Percentiles rank a stretch among this genome's conserved stretches.
These are phyloP conservation scores for Tephrocybe sp. DNA, from an alignment of 768 basidiomycete genomes.

Conservation along the genomic window DNA sequence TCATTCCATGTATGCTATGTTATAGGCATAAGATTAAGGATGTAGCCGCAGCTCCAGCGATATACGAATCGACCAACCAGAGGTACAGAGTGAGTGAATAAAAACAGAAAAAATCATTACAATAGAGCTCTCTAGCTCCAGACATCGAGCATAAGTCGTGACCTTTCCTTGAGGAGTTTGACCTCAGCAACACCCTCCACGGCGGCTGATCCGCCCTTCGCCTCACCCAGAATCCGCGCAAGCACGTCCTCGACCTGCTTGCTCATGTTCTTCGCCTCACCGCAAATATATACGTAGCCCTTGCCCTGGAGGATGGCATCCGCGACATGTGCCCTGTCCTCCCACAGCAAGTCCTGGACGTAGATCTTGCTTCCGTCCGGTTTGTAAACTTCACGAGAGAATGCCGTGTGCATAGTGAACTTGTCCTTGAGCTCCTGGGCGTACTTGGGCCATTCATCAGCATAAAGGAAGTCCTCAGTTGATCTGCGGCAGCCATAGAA, in stretches of 20 bases:
- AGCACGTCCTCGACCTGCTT: constrained; percentile 93
- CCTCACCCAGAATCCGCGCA: constrained; percentile 82
- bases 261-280: constrained; percentile 96
- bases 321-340: constrained; percentile 79
- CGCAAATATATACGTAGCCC: constrained; percentile 97
- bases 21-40: constrained; percentile 13
- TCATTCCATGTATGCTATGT: constrained; percentile 14
- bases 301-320: constrained; percentile 91
- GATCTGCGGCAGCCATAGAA: constrained; percentile 96
- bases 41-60: constrained; percentile 12
- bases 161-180: constrained; percentile 94
- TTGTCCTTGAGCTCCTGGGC: constrained; percentile 85
- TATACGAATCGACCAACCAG: constrained; percentile 7
- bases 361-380: constrained; percentile 95
- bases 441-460: constrained; percentile 94
- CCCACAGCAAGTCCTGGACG: constrained; percentile 96
- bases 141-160: constrained; percentile 83
- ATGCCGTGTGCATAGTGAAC: constrained; percentile 84
- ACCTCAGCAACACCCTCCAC: constrained; percentile 90
- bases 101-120: constrained; percentile 12
- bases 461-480: constrained; percentile 90
- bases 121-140: constrained; percentile 65
- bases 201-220: constrained; percentile 87
- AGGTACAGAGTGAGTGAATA: constrained; percentile 1
- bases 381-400: constrained; percentile 90